A percentile compares a stretch with the other conserved stretches of the same genome.
phyloP scores from a whole-genome alignment of 768 basidiomycete species.

The Russula sp. region DNA sequence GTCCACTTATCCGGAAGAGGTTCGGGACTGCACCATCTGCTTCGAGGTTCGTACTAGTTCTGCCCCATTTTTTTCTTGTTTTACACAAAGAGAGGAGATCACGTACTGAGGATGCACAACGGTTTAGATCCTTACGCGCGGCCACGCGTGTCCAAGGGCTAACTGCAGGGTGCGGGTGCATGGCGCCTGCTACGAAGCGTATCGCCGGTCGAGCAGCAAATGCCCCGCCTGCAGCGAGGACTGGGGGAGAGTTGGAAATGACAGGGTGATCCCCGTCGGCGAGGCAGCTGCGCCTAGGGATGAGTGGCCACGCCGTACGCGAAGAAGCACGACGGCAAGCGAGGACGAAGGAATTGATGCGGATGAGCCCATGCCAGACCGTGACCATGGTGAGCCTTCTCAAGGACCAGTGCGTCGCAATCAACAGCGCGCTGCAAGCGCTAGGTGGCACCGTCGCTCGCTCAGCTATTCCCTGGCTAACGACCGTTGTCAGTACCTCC shows the following conservation, averaged over 20 bases:
- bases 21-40: conserved; percentile 68
- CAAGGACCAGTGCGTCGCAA: conserved; percentile 1
- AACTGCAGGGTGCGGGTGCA: conserved; percentile 65
- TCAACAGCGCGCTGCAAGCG: conserved; percentile 2
- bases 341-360: conserved; percentile 38
- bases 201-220: conserved; percentile 34
- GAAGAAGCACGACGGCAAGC: conserved; percentile 35
- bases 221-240: conserved; percentile 53
- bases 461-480: background rate
- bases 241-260: conserved; percentile 51
- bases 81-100: too few relatives aligned
- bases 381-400: background rate
- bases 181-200: conserved; percentile 51
- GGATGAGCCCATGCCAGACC: background rate
- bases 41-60: conserved; percentile 41
- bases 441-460: background rate
- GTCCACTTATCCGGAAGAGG: conserved; percentile 61
- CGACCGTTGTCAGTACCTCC: conserved; percentile 23
- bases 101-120: too few relatives aligned
- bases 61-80: background rate
- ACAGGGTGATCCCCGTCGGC: conserved; percentile 49
- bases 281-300: conserved; percentile 36
- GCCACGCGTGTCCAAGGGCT: conserved; percentile 49
- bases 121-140: conserved; percentile 57
- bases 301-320: conserved; percentile 18